Base-by-base conservation (phyloP, 225 moss, liverwort and hornwort genomes). In the Neckera pumila region DNA sequence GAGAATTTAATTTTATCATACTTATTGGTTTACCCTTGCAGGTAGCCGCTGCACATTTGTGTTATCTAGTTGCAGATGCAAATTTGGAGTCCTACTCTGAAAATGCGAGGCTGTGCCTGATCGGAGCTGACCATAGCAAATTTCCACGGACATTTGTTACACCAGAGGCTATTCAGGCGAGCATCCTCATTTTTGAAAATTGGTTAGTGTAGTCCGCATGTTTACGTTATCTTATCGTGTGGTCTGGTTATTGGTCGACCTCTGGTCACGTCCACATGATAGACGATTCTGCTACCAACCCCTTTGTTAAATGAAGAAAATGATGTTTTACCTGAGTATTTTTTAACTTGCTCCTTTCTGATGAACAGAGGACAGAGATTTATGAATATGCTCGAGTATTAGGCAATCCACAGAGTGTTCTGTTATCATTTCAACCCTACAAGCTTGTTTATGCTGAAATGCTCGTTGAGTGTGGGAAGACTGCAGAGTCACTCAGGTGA, bases 361-460 rank as follows among this genome's bases (percentile, higher is more conserved):
- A 64, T 89, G 80, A 78, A 85, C 85, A 89, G 89, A 85, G 81
- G 63, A 89, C 89, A 71, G 89, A 89, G 85, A 89, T 89, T 63
- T 89, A 81, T 64, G 89, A 85, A 74, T 80, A 89, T 80, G 80
- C 80, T 30, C 78, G 60, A 84, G 84, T 88, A 78, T 69, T 84
- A 38, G 88, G 88, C 77, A 88, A 88, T 89, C 95, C 98, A 77
- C 98, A 98, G 86, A 97, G 91, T 86, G 88, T 94, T 86, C 84
- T 98, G 78, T 84, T 93, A 58, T 87, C 95, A 45, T 98, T 98
- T 89, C 97, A 97, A 92, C 95, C 98, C 19, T 98, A 96, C 92
- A 98, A 98, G 91, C 87, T 98, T 45, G 93, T 94, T 38, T 97
- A 98, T 92, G 98, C 98, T 80, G 92, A 95, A 84, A 98, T 98